Base-by-base conservation (phyloP, 176 grass and related monocot genomes). In the Rhynchospora tenuis region DNA sequence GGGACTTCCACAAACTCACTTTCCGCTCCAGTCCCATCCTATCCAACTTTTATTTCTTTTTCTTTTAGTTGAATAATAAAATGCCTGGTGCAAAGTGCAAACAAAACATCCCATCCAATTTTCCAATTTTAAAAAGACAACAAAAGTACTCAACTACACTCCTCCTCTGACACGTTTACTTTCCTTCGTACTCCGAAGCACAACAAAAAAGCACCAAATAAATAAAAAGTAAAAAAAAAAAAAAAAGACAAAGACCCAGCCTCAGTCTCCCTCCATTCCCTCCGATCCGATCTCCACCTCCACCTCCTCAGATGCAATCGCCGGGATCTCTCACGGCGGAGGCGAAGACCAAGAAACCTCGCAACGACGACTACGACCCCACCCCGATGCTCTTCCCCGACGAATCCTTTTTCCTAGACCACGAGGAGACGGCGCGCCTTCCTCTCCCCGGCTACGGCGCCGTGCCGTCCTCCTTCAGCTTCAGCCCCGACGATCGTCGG, bases 391-490 rank as follows among this genome's bases (percentile, higher is more conserved):
- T 89, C 27, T 85, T 98, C 56, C 93, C 91, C 11, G 88, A 90
- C 3, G 81, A 81, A 29, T 50, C 73, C 33, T 80, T 83, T 42
- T 73, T 83, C n/a, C 70, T 90, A 64, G 43, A 85, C 12, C 86
- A 91, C 61, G 91, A 92, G 75, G 96, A 99, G 67, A 99, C 94
- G 71, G 96, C 94, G 85, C 93, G 91, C 83, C 86, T 93, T 81
- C 96, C 96, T 11, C 89, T 99, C 46, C 96, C 91, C 5, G 96
- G 96, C 7, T 99, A 92, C 89, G 80, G 23, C 23, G 91, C 66
- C 15, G 85, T 83, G 27, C 96, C 96, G 2, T 88, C 87, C 2
- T 89, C 91, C 10, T 87, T 99, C 65, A 92, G 88, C 86, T 99
- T 99, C 87, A 93, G 93, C 74, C 96, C 96, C 76, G 96, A 99